Percentiles rank a stretch among this genome's conserved stretches.
Evolutionary conservation across 2,329 filamentous ascomycete genomes (phyloP).

Genomic region (Cyanodermella asteris): DNA sequence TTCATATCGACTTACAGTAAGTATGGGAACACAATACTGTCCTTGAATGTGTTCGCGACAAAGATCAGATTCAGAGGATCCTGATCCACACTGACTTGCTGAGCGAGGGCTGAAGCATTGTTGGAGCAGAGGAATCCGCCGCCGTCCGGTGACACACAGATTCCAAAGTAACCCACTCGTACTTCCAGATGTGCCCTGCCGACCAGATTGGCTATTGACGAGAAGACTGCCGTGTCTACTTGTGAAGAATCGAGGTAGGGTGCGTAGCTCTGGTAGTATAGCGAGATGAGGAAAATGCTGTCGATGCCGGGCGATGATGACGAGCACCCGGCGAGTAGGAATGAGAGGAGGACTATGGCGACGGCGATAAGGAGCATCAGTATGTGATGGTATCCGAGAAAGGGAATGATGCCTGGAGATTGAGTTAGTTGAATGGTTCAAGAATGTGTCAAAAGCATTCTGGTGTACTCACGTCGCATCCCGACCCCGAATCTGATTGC

Average conservation of each 20-base stretch:
- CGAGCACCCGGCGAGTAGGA: constrained; percentile 85
- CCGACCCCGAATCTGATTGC: no score
- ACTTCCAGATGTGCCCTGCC: constrained; percentile 66
- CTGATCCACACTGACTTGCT: constrained; percentile 73
- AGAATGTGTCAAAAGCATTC: no score
- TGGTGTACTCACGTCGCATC: no score
- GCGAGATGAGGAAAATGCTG: constrained; percentile 89
- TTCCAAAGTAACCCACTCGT: constrained; percentile 91
- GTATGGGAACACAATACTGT: constrained; percentile 96
- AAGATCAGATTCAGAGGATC: constrained; percentile 94
- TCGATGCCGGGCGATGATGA: constrained; percentile 90
- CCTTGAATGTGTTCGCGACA: constrained; percentile 92
- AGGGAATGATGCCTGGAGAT: constrained; percentile 33
- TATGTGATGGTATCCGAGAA: constrained; percentile 57
- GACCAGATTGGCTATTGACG: constrained; percentile 75
- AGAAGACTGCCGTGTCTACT: constrained; percentile 71
- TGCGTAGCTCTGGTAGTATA: constrained; percentile 81
- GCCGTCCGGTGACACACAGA: constrained; percentile 81
- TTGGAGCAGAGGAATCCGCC: constrained; percentile 89
- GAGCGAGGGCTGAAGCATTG: constrained; percentile 82
- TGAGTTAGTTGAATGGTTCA: no score
- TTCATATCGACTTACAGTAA: constrained; percentile 44
- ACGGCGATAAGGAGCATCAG: constrained; percentile 94
- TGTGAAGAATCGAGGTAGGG: constrained; percentile 67
- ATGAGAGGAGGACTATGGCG: constrained; percentile 79